phyloP scores from a whole-genome alignment of 768 basidiomycete species.

The Leccinum incarnatum region DNA sequence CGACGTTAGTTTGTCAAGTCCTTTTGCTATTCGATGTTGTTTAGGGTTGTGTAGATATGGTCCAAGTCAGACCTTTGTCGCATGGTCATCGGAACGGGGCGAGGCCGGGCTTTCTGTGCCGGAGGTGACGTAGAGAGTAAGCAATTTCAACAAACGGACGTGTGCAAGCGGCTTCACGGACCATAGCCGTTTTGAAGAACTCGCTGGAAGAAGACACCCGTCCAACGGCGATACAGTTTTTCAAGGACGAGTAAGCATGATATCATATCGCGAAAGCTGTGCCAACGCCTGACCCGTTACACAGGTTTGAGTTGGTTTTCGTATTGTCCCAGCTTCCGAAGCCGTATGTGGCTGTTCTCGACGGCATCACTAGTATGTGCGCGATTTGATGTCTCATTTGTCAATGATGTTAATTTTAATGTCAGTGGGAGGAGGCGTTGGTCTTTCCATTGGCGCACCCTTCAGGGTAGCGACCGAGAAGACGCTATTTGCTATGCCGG shows the following conservation, averaged over 20 bases:
- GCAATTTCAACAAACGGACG: constrained; percentile 28
- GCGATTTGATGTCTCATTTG: constrained; percentile 5
- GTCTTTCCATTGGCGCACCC: constrained; percentile 76
- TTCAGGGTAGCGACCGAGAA: constrained; percentile 95
- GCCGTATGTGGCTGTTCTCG: constrained; percentile 88
- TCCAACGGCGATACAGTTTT: constrained; percentile 75
- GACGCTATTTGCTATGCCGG: constrained; percentile 93
- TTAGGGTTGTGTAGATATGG: constrained; percentile 59
- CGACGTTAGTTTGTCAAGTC: constrained; percentile 48
- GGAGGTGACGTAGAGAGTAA: constrained; percentile 92
- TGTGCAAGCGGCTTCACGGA: constrained; percentile 5
- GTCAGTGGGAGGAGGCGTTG: constrained; percentile 94
- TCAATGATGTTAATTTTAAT: neutral
- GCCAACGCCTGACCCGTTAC: constrained; percentile 8
- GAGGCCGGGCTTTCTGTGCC: constrained; percentile 82
- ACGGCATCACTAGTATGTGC: constrained; percentile 83
- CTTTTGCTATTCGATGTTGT: constrained; percentile 4
- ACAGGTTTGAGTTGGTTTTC: constrained; percentile 80
- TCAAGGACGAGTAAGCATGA: constrained; percentile 76
- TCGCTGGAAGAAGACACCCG: constrained; percentile 51
- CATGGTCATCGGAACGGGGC: constrained; percentile 69
- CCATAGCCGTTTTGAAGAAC: constrained; percentile 54
- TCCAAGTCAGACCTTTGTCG: constrained; percentile 64
- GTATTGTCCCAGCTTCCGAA: constrained; percentile 68
- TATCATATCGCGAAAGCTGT: constrained; percentile 6